Conservation (phyloP, 2,329 filamentous ascomycete genomes). For the Fusarium sp. region DNA sequence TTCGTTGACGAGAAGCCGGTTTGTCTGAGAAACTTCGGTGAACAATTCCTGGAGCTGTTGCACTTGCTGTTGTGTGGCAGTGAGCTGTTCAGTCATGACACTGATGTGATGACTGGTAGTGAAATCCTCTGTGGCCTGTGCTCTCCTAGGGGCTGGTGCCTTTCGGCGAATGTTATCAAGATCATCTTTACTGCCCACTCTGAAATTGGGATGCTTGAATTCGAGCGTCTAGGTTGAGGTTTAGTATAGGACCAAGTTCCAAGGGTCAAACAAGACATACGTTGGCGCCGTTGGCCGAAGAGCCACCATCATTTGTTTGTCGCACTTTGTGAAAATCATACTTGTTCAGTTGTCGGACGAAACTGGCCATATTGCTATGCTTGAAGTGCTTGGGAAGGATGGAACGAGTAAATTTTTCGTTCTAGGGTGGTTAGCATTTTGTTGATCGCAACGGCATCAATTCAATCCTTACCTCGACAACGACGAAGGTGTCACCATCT, state of each 20-base stretch:
- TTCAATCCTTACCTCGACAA: constrained; percentile 79
- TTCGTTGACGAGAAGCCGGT: constrained; percentile 71
- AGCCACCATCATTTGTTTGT: constrained; percentile 54
- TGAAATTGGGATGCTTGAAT: constrained; percentile 97
- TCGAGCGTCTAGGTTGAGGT: constrained; percentile 67
- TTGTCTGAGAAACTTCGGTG: constrained; percentile 76
- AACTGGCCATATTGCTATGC: constrained; percentile 98
- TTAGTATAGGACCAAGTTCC: constrained; percentile 14
- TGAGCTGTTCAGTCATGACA: constrained; percentile 86
- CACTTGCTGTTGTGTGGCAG: constrained; percentile 92
- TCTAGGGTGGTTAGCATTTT: constrained; percentile 64
- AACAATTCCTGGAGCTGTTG: constrained; percentile 88
- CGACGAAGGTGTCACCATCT: constrained; percentile 94
- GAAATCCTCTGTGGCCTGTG: constrained; percentile 74
- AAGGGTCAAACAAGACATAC: constrained; percentile 42
- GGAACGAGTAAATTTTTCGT: constrained; percentile 97
- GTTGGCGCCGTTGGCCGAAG: constrained; percentile 52
- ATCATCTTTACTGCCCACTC: constrained; percentile 93
- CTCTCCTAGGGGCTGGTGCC: constrained; percentile 89
- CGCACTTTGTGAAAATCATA: constrained; percentile 99
- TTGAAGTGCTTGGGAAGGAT: constrained; percentile 99
- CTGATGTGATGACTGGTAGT: constrained; percentile 89
- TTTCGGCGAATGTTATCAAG: constrained; percentile 97
- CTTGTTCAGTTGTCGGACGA: constrained; percentile 95
- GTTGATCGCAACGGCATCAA: constrained; percentile 18